Evolutionary conservation across 1,284 basidiomycete species (phyloP), one percentile per base, ranked within the genome.

Genomic region (Cryptococcus hybrid): DNA sequence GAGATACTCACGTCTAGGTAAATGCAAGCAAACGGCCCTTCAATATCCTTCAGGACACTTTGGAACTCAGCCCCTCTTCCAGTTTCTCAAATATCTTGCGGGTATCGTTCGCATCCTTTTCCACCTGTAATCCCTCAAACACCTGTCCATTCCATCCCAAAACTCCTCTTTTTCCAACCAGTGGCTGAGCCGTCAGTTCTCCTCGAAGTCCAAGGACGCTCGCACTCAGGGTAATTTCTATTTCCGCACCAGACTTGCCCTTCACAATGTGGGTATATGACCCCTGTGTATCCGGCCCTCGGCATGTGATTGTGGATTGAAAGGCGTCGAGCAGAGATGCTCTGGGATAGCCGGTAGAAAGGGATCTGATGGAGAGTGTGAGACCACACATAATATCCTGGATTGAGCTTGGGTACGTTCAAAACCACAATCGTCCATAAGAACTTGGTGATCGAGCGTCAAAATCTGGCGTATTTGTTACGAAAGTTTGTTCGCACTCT

Each of bases 91-190:
- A 87, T 1, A 95, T 74, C 60, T 82, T 84, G 37, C 79, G 74
- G 0, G 92, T 90, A 66, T 96, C 93, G 66, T 96, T 95, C 18
- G 18, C 18, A 0, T 81, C 85, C 83, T 62, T 39, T 0, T 76
- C 64, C 35, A 90, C 85, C 65, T 86, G 77, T 35, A 91, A 63
- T 3, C 90, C 90, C 61, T 87, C 84, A 62, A 94, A 92, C 38
- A 92, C 89, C 81, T 95, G 92, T 58, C 92, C 92, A 72, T 95
- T 95, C 89, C 90, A 94, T 64, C 88, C 92, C 15, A 95, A 75
- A 2, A 90, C 74, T 60, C 88, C 84, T 3, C 83, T 49, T 5
- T 58, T 43, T 0, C 69, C 73, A 54, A 78, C 57, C 42, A 93
- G 86, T n/a, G 92, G 92, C 70, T 96, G 92, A 0, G 82, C 70